phyloP scores from a whole-genome alignment of 164 flowering plant genomes.

The grape (Vitis vinifera) region DNA sequence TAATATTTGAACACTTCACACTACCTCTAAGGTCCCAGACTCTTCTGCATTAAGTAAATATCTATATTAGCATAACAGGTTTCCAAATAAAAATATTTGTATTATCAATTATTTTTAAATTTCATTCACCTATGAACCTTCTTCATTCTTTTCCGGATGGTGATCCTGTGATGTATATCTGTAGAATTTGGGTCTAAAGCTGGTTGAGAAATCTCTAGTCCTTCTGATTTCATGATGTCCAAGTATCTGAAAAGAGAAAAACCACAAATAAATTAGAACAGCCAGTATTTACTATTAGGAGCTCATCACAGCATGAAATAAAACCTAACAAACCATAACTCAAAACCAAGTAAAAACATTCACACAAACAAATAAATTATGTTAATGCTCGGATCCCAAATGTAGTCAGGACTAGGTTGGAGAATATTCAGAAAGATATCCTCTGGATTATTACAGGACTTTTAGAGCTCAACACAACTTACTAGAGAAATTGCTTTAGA shows the following conservation, averaged over 20 bases:
- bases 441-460: too few species aligned
- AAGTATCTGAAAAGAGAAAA: slow-evolving; percentile 58
- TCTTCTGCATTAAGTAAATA: slow-evolving; percentile 53
- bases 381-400: too few species aligned
- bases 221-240: slow-evolving; percentile 71
- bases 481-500: too few species aligned
- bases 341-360: background rate
- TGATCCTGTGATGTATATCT: slow-evolving; percentile 89
- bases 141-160: slow-evolving; percentile 60
- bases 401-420: too few species aligned
- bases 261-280: background rate
- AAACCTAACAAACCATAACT: background rate
- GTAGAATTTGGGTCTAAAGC: slow-evolving; percentile 85
- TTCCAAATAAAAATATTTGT: background rate
- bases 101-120: background rate
- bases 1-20: slow-evolving; percentile 61
- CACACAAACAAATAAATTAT: background rate
- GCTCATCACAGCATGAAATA: background rate
- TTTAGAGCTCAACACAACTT: too few species aligned
- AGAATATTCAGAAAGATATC: too few species aligned
- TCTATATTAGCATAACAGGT: background rate
- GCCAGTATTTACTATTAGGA: background rate
- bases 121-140: slow-evolving; percentile 65
- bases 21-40: slow-evolving; percentile 73
- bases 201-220: slow-evolving; percentile 94